Percentiles rank a stretch among this genome's conserved stretches.
These are phyloP conservation scores for Pseudogymnoascus sp. DNA, from an alignment of 2,329 filamentous ascomycete species.

Conservation along the genomic window DNA sequence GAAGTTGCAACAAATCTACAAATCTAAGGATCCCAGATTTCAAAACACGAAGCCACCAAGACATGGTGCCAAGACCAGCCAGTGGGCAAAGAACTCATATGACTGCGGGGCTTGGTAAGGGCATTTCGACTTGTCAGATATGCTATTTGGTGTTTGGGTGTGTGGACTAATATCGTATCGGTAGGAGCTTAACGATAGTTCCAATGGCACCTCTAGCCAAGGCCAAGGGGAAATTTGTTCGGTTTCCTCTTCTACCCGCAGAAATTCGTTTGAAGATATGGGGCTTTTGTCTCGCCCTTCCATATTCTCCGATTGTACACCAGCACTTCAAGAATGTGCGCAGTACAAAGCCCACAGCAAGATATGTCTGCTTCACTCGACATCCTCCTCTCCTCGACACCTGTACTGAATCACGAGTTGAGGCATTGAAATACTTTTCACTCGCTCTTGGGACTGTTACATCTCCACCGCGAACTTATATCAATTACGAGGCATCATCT, in stretches of 20 bases:
- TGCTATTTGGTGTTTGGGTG: conserved; percentile 1
- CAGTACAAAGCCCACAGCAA: conserved; percentile 17
- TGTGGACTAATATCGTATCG: conserved; percentile 6
- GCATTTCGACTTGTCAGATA: background rate
- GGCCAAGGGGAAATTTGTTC: background rate
- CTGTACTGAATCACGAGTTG: background rate
- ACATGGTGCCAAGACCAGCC: conserved; percentile 4
- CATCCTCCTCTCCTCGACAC: conserved; percentile 1
- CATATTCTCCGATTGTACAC: conserved; percentile 28
- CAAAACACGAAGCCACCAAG: background rate
- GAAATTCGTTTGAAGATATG: conserved; percentile 16
- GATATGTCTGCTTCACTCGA: conserved; percentile 14
- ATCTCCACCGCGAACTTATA: background rate
- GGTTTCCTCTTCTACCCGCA: conserved; percentile 13
- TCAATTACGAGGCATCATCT: background rate
- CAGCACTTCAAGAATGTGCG: conserved; percentile 30
- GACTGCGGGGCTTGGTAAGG: conserved; percentile 11
- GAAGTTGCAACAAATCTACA: background rate
- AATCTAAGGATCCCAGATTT: background rate
- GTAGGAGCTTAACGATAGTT: conserved; percentile 1
- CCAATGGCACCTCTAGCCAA: background rate
- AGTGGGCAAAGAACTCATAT: conserved; percentile 9
- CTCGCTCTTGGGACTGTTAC: background rate
- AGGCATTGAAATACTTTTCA: background rate
- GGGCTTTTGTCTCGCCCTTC: conserved; percentile 14